Percentiles rank a stretch among this genome's conserved stretches.
These are phyloP conservation scores for Helotiales sp. DNA, from an alignment of 2,329 filamentous ascomycete genomes.

Conservation along the genomic window DNA sequence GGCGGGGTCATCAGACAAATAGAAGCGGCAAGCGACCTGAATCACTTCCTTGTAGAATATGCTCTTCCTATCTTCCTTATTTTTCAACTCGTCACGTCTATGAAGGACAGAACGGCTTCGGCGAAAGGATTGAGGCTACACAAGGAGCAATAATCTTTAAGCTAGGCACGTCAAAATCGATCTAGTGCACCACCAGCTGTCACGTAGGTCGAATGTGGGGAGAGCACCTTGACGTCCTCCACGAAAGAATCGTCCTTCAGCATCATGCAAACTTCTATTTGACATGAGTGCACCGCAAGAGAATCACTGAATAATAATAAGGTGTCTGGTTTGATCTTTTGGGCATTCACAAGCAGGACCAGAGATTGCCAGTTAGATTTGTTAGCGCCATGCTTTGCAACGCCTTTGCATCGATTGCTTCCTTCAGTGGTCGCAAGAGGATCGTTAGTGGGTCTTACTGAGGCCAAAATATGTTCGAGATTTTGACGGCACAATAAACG, in stretches of 20 bases:
- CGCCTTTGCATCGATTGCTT: background rate
- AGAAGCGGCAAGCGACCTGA: constrained; percentile 12
- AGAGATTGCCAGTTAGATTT: background rate
- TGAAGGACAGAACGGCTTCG: constrained; percentile 19
- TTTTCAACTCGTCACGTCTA: constrained; percentile 18
- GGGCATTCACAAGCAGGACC: background rate
- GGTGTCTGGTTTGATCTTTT: background rate
- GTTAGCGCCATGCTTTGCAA: background rate
- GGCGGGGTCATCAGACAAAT: constrained; percentile 3
- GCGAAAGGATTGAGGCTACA: constrained; percentile 17
- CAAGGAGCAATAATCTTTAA: background rate
- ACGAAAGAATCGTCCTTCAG: background rate
- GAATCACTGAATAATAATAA: background rate
- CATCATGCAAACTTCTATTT: background rate
- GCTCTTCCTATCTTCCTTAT: constrained; percentile 22
- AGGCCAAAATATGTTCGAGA: background rate
- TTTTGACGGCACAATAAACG: background rate
- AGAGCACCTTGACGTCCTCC: background rate
- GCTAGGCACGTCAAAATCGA: no score
- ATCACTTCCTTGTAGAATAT: constrained; percentile 26
- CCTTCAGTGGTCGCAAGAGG: background rate
- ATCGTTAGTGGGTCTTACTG: background rate
- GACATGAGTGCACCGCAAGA: background rate
- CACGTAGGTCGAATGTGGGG: background rate
- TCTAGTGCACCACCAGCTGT: no score